Base-by-base conservation (phyloP, 2,329 filamentous ascomycete genomes). In the Pyricularia pennisetigena region DNA sequence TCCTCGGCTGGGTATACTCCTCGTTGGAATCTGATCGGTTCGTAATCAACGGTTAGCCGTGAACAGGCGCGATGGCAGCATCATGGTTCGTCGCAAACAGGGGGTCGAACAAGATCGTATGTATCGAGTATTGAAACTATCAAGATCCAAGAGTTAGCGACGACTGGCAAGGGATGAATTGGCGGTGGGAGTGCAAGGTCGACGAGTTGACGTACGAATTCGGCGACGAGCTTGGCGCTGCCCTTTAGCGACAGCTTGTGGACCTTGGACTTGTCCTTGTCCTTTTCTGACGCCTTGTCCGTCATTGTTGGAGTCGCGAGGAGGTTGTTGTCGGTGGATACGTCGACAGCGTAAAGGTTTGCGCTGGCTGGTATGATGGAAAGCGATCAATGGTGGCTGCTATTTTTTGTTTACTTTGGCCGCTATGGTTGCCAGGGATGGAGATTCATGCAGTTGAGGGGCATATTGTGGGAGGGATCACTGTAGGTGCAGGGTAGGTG, bases 121-220 rank as follows among this genome's bases (percentile, higher is more conserved):
- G 95, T 76, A 98, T 97, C 1, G 93, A 97, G 79, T 97, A 99
- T 83, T 99, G 93, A 76, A 99, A 99, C 87, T 91, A 74, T 8
- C 26, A 24, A 1, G 20, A 54, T 26, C 26, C 26, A 28, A 41
- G 10, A 30, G 16, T 30, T 28, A 28, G 24, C 24, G 54, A 65
- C 29, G 29, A 20, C 29, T 30, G 23, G 24, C 29, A 20, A 5
- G 63, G 6, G 0, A 2, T 24, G n/a, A 7, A 20, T 20, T 49
- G 10, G 64, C 26, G 10, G 32, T 29, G 35, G 24, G 35, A 57
- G 10, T 26, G 16, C 9, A 26, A 23, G 10, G 64, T 24, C 64
- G 9, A 7, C 1, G 30, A 24, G 24, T 57, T n/a, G n/a, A 85
- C 91, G 78, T 82, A 97, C 93, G 79, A 99, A 99, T 82, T 99